Base-by-base conservation (phyloP, 352 stramenopile genomes). In the Vaucheria bursata region DNA sequence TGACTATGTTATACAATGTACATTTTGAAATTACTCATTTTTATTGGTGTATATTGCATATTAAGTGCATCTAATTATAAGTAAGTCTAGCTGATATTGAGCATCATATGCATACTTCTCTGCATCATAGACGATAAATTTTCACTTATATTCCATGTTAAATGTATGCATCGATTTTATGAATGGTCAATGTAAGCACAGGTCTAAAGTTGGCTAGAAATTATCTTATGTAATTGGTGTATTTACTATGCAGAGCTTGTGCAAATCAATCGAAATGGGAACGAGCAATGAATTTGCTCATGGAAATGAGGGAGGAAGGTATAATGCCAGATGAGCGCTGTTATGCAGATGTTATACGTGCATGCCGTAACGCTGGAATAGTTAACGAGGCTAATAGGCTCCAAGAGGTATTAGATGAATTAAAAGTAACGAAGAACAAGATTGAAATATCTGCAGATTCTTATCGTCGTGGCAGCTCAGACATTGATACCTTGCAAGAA, bases 181-280 rank as follows among this genome's bases (percentile, higher is more conserved):
- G 12, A 59, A 18, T 59, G 45, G 12, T 25, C 45, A 25, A 18
- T 25, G 45, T 25, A n/a, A n/a, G n/a, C n/a, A n/a, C n/a, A n/a
- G n/a, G n/a, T n/a, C n/a, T n/a, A n/a, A n/a, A n/a, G n/a, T n/a
- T n/a, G n/a, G n/a, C n/a, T n/a, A n/a, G n/a, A n/a, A n/a, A n/a
- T n/a, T n/a, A n/a, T n/a, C n/a, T n/a, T n/a, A n/a, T n/a, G n/a
- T n/a, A n/a, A n/a, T 25, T 18, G 12, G 45, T 59, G 12, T 18
- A 18, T 59, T 18, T 18, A 18, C 25, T 18, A 18, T 34, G 53
- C 53, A 68, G 53, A 12, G 73, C 73, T n/a, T 78, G 73, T 39
- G 73, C 50, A 18, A 72, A 34, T 33, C 50, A 45, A 1, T 35
- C 50, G 8, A 34, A 74, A 66, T 78, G 73, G 73, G 73, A 78